A percentile compares a stretch with the other conserved stretches of the same genome.
phyloP scores from a whole-genome alignment of 2,329 filamentous ascomycete species.

The Aurifilum marmelostoma region DNA sequence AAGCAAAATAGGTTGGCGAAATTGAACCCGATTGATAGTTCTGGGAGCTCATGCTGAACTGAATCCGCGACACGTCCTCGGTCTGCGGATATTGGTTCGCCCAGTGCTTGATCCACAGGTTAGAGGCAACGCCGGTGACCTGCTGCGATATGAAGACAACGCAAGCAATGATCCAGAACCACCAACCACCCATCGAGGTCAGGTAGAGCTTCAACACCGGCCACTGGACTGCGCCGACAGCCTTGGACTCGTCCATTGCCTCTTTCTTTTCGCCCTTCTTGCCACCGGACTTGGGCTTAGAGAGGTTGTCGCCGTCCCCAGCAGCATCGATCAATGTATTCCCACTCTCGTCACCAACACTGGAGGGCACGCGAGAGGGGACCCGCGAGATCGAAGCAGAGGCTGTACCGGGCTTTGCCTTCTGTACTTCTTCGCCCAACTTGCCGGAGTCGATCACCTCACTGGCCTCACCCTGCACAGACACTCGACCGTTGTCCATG shows the following conservation, averaged over 20 bases:
- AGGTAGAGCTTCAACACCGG: constrained; percentile 86
- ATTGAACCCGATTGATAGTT: constrained; percentile 41
- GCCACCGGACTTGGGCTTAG: constrained; percentile 48
- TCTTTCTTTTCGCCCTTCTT: constrained; percentile 54
- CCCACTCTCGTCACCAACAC: constrained; percentile 65
- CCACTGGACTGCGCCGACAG: constrained; percentile 85
- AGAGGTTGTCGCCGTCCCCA: constrained; percentile 51
- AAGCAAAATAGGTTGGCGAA: constrained; percentile 45
- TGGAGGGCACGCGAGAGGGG: constrained; percentile 78
- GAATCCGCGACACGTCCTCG: constrained; percentile 43
- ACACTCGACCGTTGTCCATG: constrained; percentile 83
- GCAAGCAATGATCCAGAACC: constrained; percentile 83
- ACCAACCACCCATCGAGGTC: constrained; percentile 90
- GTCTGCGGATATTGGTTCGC: constrained; percentile 78
- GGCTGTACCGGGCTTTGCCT: constrained; percentile 69
- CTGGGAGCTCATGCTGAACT: constrained; percentile 42
- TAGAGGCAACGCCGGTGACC: constrained; percentile 82
- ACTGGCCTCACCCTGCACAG: constrained; percentile 73
- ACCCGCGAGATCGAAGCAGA: constrained; percentile 73
- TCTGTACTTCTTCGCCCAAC: constrained; percentile 82
- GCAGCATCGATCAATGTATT: constrained; percentile 59
- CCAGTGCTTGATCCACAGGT: constrained; percentile 95
- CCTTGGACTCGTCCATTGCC: constrained; percentile 75
- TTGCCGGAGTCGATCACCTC: constrained; percentile 86
- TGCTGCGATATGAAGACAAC: constrained; percentile 82